Percentiles rank a stretch among this genome's conserved stretches.
Evolutionary conservation across 2,329 filamentous ascomycete genomes (phyloP).

Genomic region (Fusarium sp.): DNA sequence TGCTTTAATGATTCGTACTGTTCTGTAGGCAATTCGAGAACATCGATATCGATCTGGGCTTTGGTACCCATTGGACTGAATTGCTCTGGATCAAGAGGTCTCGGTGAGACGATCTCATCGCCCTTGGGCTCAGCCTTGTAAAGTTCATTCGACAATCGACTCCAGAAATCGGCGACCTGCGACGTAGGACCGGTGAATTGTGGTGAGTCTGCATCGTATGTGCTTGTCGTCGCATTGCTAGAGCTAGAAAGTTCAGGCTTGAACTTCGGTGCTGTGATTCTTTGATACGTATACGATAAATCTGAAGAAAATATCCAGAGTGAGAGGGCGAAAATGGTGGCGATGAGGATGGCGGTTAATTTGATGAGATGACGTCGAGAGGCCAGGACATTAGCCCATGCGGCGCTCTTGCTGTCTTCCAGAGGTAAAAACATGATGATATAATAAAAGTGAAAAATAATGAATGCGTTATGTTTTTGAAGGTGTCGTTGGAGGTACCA

Average conservation of each 20-base stretch:
- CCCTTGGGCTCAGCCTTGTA: slow-evolving; percentile 33
- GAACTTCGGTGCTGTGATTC: slow-evolving; percentile 10
- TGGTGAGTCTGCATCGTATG: neutral
- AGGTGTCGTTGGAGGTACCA: neutral
- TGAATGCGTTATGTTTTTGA: neutral
- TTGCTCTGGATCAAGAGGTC: slow-evolving; percentile 22
- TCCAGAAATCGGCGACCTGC: slow-evolving; percentile 35
- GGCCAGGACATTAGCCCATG: slow-evolving; percentile 8
- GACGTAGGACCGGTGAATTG: slow-evolving; percentile 28
- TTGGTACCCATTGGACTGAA: slow-evolving; percentile 30
- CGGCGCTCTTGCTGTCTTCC: neutral
- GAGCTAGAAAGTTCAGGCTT: neutral
- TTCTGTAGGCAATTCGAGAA: slow-evolving; percentile 17
- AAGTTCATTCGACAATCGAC: slow-evolving; percentile 9
- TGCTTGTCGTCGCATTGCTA: neutral
- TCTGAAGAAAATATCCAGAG: slow-evolving; percentile 37
- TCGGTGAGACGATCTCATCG: slow-evolving; percentile 17
- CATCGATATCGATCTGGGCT: slow-evolving; percentile 22
- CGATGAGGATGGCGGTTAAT: slow-evolving; percentile 17
- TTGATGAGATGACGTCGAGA: slow-evolving; percentile 27
- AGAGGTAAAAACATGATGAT: neutral
- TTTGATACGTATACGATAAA: slow-evolving; percentile 24
- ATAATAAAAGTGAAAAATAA: neutral
- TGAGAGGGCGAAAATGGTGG: slow-evolving; percentile 28
- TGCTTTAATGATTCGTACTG: slow-evolving; percentile 29